Evolutionary conservation across 371 early-diverging fungal genomes (phyloP).

Genomic region (Rhizopus arrhizus): DNA sequence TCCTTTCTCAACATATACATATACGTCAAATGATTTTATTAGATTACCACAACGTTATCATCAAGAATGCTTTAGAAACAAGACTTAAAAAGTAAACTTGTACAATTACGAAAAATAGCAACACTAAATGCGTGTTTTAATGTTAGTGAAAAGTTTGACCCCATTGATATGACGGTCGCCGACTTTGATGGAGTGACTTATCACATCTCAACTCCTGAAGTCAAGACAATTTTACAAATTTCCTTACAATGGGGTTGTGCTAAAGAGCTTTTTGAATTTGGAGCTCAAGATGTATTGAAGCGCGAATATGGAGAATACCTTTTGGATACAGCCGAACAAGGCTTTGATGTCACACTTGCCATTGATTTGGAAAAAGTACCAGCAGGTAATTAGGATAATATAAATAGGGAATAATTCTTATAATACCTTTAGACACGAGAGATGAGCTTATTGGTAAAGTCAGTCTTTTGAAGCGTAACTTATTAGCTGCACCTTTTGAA

Average conservation of each 20-base stretch:
- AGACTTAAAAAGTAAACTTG: constrained; percentile 60
- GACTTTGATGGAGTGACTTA: constrained; percentile 97
- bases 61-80: constrained; percentile 61
- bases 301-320: constrained; percentile 81
- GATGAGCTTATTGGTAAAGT: constrained; percentile 79
- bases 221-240: constrained; percentile 69
- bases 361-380: constrained; percentile 82
- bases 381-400: constrained; percentile 47
- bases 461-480: constrained; percentile 88
- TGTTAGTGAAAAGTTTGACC: constrained; percentile 77
- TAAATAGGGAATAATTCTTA: not conserved
- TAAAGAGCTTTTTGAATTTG: constrained; percentile 75
- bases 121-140: constrained; percentile 1
- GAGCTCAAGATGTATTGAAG: constrained; percentile 77
- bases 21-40: constrained; percentile 60
- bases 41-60: constrained; percentile 71
- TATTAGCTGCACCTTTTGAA: constrained; percentile 92
- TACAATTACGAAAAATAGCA: not conserved
- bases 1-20: not conserved
- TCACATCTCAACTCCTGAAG: constrained; percentile 76
- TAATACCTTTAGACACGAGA: constrained; percentile 36
- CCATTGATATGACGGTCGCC: constrained; percentile 80
- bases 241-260: constrained; percentile 87
- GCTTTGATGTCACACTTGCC: constrained; percentile 82
- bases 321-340: constrained; percentile 64